Conservation (phyloP, 192 early-diverging fungal species). For the Funneliformis mosseae region DNA sequence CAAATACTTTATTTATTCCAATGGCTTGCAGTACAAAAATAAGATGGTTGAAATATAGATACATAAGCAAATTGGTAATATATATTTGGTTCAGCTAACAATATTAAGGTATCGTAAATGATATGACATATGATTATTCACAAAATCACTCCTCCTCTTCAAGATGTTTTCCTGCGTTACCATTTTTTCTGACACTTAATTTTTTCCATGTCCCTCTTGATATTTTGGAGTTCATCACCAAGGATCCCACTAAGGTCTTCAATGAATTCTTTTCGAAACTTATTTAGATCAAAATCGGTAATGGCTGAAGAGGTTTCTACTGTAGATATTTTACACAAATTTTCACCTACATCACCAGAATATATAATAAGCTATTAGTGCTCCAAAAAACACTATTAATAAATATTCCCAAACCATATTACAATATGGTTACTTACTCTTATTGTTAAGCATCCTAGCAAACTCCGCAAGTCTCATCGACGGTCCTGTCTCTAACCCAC, state of each 20-base stretch:
- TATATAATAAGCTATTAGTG: constrained; percentile 13
- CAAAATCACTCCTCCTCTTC: constrained; percentile 5
- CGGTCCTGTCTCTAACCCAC: constrained; percentile 10
- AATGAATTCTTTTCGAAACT: constrained; percentile 8
- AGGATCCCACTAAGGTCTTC: constrained; percentile 14
- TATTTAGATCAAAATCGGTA: constrained; percentile 27
- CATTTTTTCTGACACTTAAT: constrained; percentile 21
- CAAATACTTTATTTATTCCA: no score
- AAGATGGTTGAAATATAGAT: no score
- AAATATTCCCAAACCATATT: constrained; percentile 23
- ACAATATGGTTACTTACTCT: constrained; percentile 21
- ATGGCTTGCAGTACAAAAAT: no score
- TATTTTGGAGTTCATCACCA: constrained; percentile 27
- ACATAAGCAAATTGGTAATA: no score
- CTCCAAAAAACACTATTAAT: no score
- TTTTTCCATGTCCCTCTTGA: constrained; percentile 27
- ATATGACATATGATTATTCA: not conserved
- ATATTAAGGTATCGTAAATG: constrained; percentile 5
- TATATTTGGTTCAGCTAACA: not conserved
- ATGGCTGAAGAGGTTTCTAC: not conserved
- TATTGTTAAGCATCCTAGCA: not conserved
- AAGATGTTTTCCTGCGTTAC: constrained; percentile 21
- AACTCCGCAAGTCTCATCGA: not conserved
- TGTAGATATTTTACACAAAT: constrained; percentile 23
- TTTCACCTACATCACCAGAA: constrained; percentile 21